Evolutionary conservation across 306 rosid genomes (phyloP).

Genomic region (Pyrus betulifolia): DNA sequence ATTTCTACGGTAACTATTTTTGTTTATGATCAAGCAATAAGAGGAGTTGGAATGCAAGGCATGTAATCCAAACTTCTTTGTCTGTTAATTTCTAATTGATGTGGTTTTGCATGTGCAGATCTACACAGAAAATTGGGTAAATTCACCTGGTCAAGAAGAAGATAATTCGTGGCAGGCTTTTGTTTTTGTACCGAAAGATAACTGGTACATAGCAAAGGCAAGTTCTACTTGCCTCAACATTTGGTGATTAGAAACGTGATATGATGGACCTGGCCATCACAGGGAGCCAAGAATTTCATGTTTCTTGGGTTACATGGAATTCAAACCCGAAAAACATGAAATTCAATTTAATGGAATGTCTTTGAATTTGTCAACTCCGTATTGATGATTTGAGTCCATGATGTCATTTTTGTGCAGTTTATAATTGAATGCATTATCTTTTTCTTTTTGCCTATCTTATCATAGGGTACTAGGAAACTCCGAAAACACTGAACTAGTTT

Average conservation of each 20-base stretch:
- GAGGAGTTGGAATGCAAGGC: background rate
- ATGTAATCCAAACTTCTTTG: background rate
- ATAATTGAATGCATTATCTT: background rate
- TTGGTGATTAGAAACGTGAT: background rate
- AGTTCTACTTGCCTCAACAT: background rate
- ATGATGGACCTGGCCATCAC: background rate
- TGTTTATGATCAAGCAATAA: background rate
- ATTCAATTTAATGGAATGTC: background rate
- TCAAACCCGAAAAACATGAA: background rate
- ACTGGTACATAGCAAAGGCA: constrained; percentile 82
- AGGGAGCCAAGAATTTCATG: background rate
- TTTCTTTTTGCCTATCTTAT: background rate
- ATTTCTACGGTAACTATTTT: constrained; percentile 73
- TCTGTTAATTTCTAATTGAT: background rate
- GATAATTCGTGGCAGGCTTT: constrained; percentile 91
- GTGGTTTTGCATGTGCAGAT: constrained; percentile 41
- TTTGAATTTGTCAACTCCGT: background rate
- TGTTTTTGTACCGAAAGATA: constrained; percentile 59
- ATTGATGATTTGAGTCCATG: background rate
- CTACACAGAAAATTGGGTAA: constrained; percentile 92
- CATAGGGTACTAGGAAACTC: background rate
- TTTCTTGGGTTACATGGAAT: background rate
- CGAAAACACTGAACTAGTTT: background rate
- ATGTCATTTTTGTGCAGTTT: background rate
- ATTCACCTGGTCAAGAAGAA: constrained; percentile 79